A percentile compares a stretch with the other conserved stretches of the same genome.
Conservation (phyloP, 148 eudicot genomes). For the Linanthus parryae region DNA sequence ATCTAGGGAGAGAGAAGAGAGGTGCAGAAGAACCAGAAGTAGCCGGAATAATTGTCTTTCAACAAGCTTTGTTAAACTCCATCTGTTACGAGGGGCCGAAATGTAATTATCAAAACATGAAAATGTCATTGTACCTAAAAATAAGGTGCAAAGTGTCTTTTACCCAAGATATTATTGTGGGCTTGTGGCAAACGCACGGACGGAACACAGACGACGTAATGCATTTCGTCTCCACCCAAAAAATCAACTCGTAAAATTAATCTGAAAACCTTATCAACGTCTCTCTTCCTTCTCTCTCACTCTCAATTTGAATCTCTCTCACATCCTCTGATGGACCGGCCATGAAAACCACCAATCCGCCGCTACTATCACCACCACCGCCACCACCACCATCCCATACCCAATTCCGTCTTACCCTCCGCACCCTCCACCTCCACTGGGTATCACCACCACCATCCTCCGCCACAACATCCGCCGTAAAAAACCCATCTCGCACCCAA, state of each 20-base stretch:
- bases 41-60: too few relatives aligned
- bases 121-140: too few relatives aligned
- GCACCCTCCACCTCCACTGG: slow-evolving; percentile 13
- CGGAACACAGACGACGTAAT: slow-evolving; percentile 22
- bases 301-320: slow-evolving; percentile 7
- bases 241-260: not conserved
- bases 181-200: slow-evolving; percentile 11
- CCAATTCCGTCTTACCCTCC: slow-evolving; percentile 10
- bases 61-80: too few relatives aligned
- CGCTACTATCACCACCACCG: slow-evolving; percentile 2
- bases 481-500: slow-evolving; percentile 18
- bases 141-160: too few relatives aligned
- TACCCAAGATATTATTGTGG: too few relatives aligned
- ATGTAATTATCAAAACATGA: too few relatives aligned
- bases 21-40: too few relatives aligned
- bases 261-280: not conserved
- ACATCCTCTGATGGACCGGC: slow-evolving; percentile 27
- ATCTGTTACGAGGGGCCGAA: too few relatives aligned
- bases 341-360: slow-evolving; percentile 35
- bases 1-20: too few relatives aligned
- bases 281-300: not conserved
- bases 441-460: slow-evolving; percentile 18
- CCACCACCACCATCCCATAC: slow-evolving; percentile 9
- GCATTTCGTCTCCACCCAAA: slow-evolving; percentile 22
- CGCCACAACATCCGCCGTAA: slow-evolving; percentile 18